A percentile compares a stretch with the other conserved stretches of the same genome.
These are phyloP conservation scores for Trichosporon sp. DNA, from an alignment of 1,284 basidiomycete species.

Conservation along the genomic window DNA sequence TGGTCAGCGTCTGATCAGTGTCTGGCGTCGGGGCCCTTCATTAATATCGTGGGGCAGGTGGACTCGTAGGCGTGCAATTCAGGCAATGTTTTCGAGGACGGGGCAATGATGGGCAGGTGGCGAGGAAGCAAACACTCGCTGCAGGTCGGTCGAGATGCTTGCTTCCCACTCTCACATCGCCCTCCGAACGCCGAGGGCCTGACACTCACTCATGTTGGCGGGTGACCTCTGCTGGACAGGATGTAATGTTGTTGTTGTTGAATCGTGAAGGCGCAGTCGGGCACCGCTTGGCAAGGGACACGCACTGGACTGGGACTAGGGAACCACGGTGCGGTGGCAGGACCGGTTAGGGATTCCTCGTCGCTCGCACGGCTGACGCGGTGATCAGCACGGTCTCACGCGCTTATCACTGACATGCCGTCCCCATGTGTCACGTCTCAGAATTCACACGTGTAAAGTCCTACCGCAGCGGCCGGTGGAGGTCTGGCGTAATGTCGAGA, in stretches of 20 bases:
- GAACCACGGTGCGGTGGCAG: too few relatives aligned
- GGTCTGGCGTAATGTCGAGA: not conserved
- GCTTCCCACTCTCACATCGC: not conserved
- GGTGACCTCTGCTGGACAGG: not conserved
- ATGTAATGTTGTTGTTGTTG: not conserved
- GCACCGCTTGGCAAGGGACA: not conserved
- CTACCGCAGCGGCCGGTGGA: not conserved
- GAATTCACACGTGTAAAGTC: not conserved
- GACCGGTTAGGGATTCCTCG: too few relatives aligned
- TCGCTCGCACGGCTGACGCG: too few relatives aligned
- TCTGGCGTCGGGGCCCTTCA: not conserved
- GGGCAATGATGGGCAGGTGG: not conserved
- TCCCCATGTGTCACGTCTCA: not conserved
- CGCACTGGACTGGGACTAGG: too few relatives aligned
- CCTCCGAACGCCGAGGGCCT: too few relatives aligned
- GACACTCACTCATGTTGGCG: not conserved
- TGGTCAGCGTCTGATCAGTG: not conserved
- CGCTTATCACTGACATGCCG: not conserved
- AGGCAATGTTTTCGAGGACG: not conserved
- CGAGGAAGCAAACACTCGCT: not conserved
- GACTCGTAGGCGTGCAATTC: not conserved
- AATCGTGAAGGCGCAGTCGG: not conserved
- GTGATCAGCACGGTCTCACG: constrained; percentile 1
- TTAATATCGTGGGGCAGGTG: not conserved
- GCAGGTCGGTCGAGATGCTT: not conserved